Base-by-base conservation (phyloP, 2,329 filamentous ascomycete genomes). In the Chaetomium olivaceum region DNA sequence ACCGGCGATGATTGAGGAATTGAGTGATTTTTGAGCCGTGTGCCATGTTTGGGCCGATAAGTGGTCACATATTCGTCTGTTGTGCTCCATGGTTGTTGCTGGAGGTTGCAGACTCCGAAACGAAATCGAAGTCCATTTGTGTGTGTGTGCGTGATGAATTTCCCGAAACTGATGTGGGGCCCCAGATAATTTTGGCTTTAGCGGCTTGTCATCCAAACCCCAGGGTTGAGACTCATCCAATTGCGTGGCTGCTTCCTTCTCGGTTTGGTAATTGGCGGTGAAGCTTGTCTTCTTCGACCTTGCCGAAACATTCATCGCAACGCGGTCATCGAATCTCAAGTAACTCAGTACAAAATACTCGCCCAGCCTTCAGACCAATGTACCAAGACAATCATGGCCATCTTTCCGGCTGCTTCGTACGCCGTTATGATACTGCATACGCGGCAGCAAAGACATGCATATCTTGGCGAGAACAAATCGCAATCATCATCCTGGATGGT, bases 1-100 rank as follows among this genome's bases (percentile, higher is more conserved):
- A 55, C 62, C 33, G 46, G 31, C 36, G 11, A 52, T 11, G 27
- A 43, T 31, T n/a, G n/a, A 29, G 23, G 33, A 19, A 7, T n/a
- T 68, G 67, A 64, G 67, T 68, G 61, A 66, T 66, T 68, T 68
- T n/a, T 21, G 19, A n/a, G 27, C 25, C n/a, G 21, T 48, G 25
- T 29, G 25, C 27, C 19, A 56, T 36, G 27, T 46, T 31, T 31
- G 36, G 31, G 62, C 2, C 36, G n/a, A 43, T n/a, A 21, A 33
- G 56, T 54, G 54, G 58, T 58, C 27, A 58, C 29, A 57, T 31
- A 46, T 33, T 50, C 36, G 36, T 48, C 39, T 27, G 57, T 25
- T 43, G 54, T 58, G 56, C 25, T 27, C 23, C 46, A 23, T 19
- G 36, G 29, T 50, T 29, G 50, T 58, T 54, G 50, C 27, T 27